A percentile compares a stretch with the other conserved stretches of the same genome.
Evolutionary conservation across 2,329 filamentous ascomycete genomes (phyloP).

Genomic region (Ophiostoma perfectum): DNA sequence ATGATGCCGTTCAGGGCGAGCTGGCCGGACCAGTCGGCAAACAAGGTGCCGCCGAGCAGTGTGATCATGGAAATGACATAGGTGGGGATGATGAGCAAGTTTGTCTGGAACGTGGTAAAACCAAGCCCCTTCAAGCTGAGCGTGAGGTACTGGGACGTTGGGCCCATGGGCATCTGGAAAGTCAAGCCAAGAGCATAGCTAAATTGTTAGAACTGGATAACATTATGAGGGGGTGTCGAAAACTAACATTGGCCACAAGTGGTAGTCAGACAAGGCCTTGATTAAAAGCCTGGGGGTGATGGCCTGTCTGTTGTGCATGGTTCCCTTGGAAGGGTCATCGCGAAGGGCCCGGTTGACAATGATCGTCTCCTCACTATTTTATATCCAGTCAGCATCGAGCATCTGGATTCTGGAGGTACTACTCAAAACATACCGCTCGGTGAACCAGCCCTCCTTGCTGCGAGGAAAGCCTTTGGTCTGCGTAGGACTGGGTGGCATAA

Average conservation of each 20-base stretch:
- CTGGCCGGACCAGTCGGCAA: constrained; percentile 43
- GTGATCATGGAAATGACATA: constrained; percentile 36
- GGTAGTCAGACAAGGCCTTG: constrained; percentile 41
- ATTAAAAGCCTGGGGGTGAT: constrained; percentile 48
- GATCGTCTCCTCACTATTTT: constrained; percentile 36
- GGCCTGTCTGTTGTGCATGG: constrained; percentile 56
- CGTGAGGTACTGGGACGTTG: constrained; percentile 52
- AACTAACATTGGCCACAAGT: background rate
- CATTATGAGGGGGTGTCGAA: too few species aligned
- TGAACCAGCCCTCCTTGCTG: constrained; percentile 55
- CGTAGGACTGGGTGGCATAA: constrained; percentile 50
- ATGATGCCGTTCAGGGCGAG: constrained; percentile 45
- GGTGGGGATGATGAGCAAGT: constrained; percentile 57
- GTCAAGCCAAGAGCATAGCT: constrained; percentile 50
- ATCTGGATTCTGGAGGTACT: too few species aligned
- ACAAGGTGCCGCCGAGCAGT: constrained; percentile 36
- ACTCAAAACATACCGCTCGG: constrained; percentile 46
- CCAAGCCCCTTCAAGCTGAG: constrained; percentile 52
- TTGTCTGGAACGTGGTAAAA: constrained; percentile 57
- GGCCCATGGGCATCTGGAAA: constrained; percentile 48
- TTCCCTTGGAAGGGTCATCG: constrained; percentile 55
- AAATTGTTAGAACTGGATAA: constrained; percentile 34
- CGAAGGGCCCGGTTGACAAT: constrained; percentile 55
- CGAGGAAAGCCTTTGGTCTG: constrained; percentile 52
- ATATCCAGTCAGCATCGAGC: background rate